Evolutionary conservation across 352 stramenopile species (phyloP).

Genomic region (Globisporangium rhizosaccharum): DNA sequence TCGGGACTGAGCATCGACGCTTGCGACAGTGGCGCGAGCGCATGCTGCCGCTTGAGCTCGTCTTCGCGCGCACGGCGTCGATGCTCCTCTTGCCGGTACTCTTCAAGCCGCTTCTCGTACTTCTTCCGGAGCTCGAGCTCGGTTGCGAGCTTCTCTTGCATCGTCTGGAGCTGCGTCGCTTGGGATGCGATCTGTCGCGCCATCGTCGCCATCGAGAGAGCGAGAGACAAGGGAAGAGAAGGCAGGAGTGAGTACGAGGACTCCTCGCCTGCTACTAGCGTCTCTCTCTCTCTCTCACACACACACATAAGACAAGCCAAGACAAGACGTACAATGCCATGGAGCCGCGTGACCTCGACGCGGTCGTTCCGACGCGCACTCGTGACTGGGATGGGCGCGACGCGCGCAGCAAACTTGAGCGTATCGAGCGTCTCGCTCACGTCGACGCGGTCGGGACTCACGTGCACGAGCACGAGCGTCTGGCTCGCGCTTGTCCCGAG

Average conservation of each 20-base stretch:
- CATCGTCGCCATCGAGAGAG: not conserved
- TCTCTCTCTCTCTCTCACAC: not conserved
- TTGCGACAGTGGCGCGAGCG: slow-evolving; percentile 27
- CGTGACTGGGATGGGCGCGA: slow-evolving; percentile 36
- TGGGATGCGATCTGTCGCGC: slow-evolving; percentile 47
- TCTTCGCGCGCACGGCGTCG: slow-evolving; percentile 43
- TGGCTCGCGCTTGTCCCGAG: slow-evolving; percentile 35
- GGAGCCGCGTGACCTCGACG: slow-evolving; percentile 54
- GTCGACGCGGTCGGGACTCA: slow-evolving; percentile 41
- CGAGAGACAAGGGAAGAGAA: not conserved
- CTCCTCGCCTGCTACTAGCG: not conserved
- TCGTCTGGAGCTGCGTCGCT: slow-evolving; percentile 47
- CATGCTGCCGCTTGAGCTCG: slow-evolving; percentile 34
- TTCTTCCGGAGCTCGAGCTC: slow-evolving; percentile 68
- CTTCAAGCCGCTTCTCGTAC: slow-evolving; percentile 69
- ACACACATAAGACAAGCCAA: not conserved
- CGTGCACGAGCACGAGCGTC: slow-evolving; percentile 60
- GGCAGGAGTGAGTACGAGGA: not conserved
- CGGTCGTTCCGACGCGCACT: slow-evolving; percentile 42
- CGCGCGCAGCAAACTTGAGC: slow-evolving; percentile 68
- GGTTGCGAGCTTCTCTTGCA: slow-evolving; percentile 61
- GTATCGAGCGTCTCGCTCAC: slow-evolving; percentile 72
- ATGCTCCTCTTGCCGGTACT: slow-evolving; percentile 65
- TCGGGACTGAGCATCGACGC: slow-evolving; percentile 27
- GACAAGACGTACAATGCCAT: slow-evolving; percentile 39